A percentile compares a stretch with the other conserved stretches of the same genome.
Evolutionary conservation across 305 asterid genomes (phyloP).

Genomic region (Andrographis paniculata): DNA sequence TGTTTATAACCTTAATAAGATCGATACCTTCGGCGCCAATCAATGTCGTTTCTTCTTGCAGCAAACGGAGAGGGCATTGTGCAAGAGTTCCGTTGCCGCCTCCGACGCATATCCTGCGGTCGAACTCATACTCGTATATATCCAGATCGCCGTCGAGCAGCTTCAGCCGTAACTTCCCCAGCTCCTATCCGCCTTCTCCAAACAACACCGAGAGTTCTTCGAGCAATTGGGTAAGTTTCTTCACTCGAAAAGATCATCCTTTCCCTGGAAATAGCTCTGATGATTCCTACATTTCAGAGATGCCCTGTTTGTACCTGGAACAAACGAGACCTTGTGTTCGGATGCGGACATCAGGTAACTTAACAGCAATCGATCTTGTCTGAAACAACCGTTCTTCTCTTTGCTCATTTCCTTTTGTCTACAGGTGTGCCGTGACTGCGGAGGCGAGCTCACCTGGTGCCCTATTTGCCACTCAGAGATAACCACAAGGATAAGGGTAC

Average conservation of each 20-base stretch:
- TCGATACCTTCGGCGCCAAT: neutral
- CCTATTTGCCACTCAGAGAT: constrained; percentile 35
- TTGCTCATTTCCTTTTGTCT: constrained; percentile 3
- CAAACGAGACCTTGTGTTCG: constrained; percentile 32
- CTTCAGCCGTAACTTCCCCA: constrained; percentile 17
- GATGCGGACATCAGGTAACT: constrained; percentile 53
- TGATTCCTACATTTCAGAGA: constrained; percentile 22
- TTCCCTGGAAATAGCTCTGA: constrained; percentile 7
- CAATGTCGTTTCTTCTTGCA: constrained; percentile 3
- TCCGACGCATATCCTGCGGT: constrained; percentile 24
- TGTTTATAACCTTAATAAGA: too few relatives aligned
- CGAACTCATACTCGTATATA: neutral
- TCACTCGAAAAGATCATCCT: neutral
- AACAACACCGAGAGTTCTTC: constrained; percentile 21
- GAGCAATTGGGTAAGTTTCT: constrained; percentile 19
- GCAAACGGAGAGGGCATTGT: constrained; percentile 24
- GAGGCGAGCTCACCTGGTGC: constrained; percentile 28
- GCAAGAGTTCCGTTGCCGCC: constrained; percentile 35
- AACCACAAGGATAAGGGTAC: constrained; percentile 31
- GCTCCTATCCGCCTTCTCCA: constrained; percentile 29
- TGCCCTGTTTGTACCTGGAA: constrained; percentile 42
- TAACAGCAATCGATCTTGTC: constrained; percentile 9
- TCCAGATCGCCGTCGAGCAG: constrained; percentile 20
- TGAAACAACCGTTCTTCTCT: neutral
- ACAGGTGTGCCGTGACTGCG: constrained; percentile 44